These are phyloP conservation scores for Turritis glabra DNA, from an alignment of 345 rosid genomes.

Conservation along the genomic window DNA sequence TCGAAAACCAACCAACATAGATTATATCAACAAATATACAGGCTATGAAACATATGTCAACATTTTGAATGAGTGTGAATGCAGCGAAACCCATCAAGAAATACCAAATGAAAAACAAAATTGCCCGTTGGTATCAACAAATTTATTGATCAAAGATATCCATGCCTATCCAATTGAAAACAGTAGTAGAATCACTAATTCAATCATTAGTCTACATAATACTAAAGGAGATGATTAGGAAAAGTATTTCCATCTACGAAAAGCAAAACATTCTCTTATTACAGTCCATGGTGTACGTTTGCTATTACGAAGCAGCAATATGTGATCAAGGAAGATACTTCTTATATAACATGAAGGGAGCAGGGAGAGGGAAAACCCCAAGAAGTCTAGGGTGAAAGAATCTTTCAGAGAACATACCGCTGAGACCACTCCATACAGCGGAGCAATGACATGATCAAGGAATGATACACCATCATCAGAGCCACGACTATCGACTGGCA, in stretches of 20 bases:
- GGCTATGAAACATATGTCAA: neutral
- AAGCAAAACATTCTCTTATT: constrained; percentile 8
- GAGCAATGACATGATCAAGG: constrained; percentile 80
- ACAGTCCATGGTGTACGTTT: neutral
- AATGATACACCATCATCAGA: constrained; percentile 65
- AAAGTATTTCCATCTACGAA: neutral
- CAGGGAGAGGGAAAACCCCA: neutral
- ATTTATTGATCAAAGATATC: neutral
- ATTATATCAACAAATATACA: constrained; percentile 10
- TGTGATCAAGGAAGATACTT: constrained; percentile 13
- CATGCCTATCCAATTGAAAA: constrained; percentile 25
- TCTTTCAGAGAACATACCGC: constrained; percentile 59
- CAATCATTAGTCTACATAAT: constrained; percentile 11
- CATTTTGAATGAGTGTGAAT: constrained; percentile 5
- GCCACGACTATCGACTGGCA: constrained; percentile 59
- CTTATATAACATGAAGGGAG: constrained; percentile 5
- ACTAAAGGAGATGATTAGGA: constrained; percentile 3
- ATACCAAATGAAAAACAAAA: neutral
- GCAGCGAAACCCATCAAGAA: neutral
- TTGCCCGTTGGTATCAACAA: neutral
- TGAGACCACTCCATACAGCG: constrained; percentile 77
- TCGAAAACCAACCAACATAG: neutral
- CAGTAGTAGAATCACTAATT: constrained; percentile 2
- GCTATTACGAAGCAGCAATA: constrained; percentile 15
- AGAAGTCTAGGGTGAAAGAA: constrained; percentile 8